Percentiles rank a stretch among this genome's conserved stretches.
phyloP scores from a whole-genome alignment of 176 grass and related monocot genomes.

The Chloris gayana region DNA sequence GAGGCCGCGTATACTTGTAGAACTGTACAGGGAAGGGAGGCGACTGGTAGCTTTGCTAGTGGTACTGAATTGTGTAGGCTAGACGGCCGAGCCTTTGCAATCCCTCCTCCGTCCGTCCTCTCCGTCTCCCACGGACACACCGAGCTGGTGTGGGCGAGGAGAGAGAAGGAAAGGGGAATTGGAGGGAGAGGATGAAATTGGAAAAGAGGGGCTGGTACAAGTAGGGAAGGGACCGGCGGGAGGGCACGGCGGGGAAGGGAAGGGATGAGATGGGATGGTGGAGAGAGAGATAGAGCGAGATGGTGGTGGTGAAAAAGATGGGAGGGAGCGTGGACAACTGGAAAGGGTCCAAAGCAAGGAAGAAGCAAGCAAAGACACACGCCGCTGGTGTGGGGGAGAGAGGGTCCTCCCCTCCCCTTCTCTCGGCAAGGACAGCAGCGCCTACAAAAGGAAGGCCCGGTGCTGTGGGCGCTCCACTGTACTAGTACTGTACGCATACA shows the following conservation, averaged over 20 bases:
- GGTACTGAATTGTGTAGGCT: constrained; percentile 39
- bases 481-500: neutral
- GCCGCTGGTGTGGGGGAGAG: neutral
- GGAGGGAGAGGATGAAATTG: constrained; percentile 60
- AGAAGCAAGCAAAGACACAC: constrained; percentile 27
- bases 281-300: neutral
- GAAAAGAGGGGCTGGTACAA: constrained; percentile 51
- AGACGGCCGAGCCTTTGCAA: neutral
- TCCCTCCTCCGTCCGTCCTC: neutral
- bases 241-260: neutral
- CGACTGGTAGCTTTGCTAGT: neutral
- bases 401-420: too few species aligned
- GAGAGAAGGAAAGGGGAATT: constrained; percentile 37
- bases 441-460: constrained; percentile 48
- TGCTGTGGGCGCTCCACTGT: neutral
- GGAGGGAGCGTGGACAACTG: constrained; percentile 66
- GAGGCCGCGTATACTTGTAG: constrained; percentile 20
- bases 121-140: constrained; percentile 43
- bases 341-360: constrained; percentile 49
- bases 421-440: too few species aligned
- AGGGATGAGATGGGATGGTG: neutral
- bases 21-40: constrained; percentile 7
- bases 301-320: constrained; percentile 45
- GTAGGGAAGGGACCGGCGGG: constrained; percentile 33
- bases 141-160: constrained; percentile 40